Evolutionary conservation across 2,329 filamentous ascomycete species (phyloP).

Genomic region (Sclerotiophoma versabilis): DNA sequence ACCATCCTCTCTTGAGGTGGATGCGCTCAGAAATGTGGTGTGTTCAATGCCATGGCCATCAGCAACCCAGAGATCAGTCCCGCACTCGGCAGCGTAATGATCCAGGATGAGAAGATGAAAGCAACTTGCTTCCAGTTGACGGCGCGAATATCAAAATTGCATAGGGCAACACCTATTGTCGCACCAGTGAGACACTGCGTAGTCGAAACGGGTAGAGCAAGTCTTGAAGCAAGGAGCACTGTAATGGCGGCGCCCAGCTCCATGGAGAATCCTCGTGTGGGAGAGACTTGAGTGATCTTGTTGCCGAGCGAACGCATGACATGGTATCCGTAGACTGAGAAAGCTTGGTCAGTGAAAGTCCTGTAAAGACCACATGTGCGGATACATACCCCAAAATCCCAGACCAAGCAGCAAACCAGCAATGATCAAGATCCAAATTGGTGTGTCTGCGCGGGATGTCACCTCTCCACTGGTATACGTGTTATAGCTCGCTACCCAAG

Average conservation of each 20-base stretch:
- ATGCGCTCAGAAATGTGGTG: slow-evolving; percentile 44
- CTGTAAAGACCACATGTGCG: slow-evolving; percentile 51
- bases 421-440: slow-evolving; percentile 66
- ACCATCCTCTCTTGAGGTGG: too few relatives aligned
- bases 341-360: background rate
- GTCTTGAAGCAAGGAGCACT: slow-evolving; percentile 67
- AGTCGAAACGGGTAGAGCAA: slow-evolving; percentile 68
- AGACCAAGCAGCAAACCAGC: slow-evolving; percentile 61
- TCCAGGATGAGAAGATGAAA: slow-evolving; percentile 53
- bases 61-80: slow-evolving; percentile 51
- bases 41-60: slow-evolving; percentile 52
- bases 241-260: slow-evolving; percentile 61
- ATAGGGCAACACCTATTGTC: slow-evolving; percentile 34
- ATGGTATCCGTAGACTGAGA: slow-evolving; percentile 43
- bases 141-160: slow-evolving; percentile 43
- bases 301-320: slow-evolving; percentile 70
- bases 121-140: slow-evolving; percentile 53
- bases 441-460: slow-evolving; percentile 58
- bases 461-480: slow-evolving; percentile 63
- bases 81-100: slow-evolving; percentile 52
- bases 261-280: slow-evolving; percentile 57
- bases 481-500: slow-evolving; percentile 68
- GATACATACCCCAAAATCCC: slow-evolving; percentile 63
- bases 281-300: slow-evolving; percentile 67
- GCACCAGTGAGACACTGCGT: slow-evolving; percentile 61